phyloP scores from a whole-genome alignment of 1,139 yeast species.

The Tardiomyces depauwii region DNA sequence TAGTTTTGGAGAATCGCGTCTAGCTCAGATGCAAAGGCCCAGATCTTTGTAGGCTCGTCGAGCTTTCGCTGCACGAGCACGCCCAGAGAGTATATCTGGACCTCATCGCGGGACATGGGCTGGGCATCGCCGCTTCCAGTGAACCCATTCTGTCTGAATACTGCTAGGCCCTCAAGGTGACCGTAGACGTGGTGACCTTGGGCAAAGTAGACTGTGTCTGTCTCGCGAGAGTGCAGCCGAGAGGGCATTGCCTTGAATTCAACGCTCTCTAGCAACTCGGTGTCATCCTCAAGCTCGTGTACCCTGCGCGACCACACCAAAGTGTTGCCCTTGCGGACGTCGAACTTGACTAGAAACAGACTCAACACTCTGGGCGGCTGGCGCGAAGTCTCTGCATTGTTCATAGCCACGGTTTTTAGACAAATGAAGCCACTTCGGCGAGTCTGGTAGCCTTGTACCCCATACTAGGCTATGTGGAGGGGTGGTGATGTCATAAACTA shows the following conservation, averaged over 20 bases:
- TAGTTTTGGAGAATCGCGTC: background rate
- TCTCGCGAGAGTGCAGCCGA: slow-evolving; percentile 57
- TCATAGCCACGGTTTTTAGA: no score
- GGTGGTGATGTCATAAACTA: no score
- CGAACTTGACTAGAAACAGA: slow-evolving; percentile 49
- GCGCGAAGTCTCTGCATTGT: no score
- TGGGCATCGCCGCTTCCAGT: slow-evolving; percentile 18
- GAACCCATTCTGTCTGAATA: slow-evolving; percentile 18
- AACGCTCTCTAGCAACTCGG: slow-evolving; percentile 27
- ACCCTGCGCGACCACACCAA: slow-evolving; percentile 37
- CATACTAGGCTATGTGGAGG: no score
- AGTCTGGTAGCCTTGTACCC: no score
- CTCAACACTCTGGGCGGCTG: slow-evolving; percentile 24
- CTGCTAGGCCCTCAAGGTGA: slow-evolving; percentile 36
- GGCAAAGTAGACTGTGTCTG: slow-evolving; percentile 45
- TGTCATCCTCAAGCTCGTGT: slow-evolving; percentile 9
- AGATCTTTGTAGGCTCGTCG: no score
- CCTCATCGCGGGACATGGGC: slow-evolving; percentile 13
- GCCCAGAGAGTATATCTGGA: slow-evolving; percentile 24
- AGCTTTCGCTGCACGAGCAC: background rate
- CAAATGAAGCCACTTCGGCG: no score
- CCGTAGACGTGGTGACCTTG: slow-evolving; percentile 20
- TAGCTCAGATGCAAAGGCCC: background rate
- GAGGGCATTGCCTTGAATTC: slow-evolving; percentile 76
- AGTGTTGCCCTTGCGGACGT: slow-evolving; percentile 50